Evolutionary conservation across 306 rosid species (phyloP).

Genomic region (Lablab purpureus): DNA sequence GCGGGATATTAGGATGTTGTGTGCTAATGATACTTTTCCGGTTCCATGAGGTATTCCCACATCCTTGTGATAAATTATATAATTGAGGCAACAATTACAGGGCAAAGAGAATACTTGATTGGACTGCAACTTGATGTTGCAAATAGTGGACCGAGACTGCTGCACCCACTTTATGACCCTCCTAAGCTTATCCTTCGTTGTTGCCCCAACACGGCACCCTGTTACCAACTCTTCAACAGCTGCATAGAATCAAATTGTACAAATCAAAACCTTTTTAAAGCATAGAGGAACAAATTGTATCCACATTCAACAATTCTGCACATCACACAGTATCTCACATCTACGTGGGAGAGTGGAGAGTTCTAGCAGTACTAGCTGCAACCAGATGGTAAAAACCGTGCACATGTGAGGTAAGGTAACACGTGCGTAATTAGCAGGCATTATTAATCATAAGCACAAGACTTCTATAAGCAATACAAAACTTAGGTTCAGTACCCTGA

Average conservation of each 20-base stretch:
- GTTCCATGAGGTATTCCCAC: constrained; percentile 4
- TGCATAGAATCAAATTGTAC: constrained; percentile 37
- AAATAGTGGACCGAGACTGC: constrained; percentile 52
- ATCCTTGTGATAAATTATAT: constrained; percentile 15
- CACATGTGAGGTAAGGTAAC: background rate
- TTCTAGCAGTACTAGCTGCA: background rate
- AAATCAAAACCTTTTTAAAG: background rate
- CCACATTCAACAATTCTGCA: constrained; percentile 12
- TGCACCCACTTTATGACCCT: constrained; percentile 80
- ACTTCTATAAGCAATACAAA: background rate
- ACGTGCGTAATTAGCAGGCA: background rate
- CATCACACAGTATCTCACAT: background rate
- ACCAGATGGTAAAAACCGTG: background rate
- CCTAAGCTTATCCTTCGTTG: constrained; percentile 65
- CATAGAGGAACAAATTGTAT: background rate
- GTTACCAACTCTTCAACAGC: constrained; percentile 65
- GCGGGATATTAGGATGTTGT: background rate
- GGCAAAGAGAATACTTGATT: constrained; percentile 52
- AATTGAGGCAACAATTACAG: constrained; percentile 17
- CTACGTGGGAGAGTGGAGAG: background rate
- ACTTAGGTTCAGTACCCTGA: background rate
- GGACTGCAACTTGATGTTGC: constrained; percentile 46
- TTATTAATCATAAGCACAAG: background rate
- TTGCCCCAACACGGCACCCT: constrained; percentile 67
- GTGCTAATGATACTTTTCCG: background rate